Evolutionary conservation across 2,329 filamentous ascomycete genomes (phyloP).

Genomic region (Arthrobotrys pseudoclavata): DNA sequence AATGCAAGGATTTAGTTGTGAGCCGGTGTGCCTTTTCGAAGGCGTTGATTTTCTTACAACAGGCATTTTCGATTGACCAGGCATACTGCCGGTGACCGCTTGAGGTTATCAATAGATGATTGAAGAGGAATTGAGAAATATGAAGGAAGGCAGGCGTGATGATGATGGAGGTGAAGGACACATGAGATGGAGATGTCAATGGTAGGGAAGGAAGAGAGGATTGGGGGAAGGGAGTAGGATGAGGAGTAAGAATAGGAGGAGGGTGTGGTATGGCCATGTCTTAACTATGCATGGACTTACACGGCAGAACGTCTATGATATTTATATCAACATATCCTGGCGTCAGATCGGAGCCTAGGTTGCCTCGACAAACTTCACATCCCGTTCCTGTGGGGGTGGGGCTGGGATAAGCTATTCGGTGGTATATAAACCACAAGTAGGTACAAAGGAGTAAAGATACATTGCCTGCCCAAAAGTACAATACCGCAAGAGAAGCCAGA

Average conservation of each 20-base stretch:
- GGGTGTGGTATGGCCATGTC: neutral
- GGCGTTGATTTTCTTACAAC: neutral
- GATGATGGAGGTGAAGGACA: too few relatives aligned
- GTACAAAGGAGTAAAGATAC: constrained; percentile 19
- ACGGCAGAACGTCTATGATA: neutral
- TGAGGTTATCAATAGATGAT: neutral
- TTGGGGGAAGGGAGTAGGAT: neutral
- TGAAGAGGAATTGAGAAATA: neutral
- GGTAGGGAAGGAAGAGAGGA: neutral
- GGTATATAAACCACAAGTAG: neutral
- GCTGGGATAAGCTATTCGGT: neutral
- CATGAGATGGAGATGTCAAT: neutral
- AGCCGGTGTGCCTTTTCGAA: neutral
- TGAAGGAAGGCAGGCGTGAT: neutral
- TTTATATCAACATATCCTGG: constrained; percentile 4
- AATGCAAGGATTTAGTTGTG: neutral
- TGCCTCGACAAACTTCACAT: neutral
- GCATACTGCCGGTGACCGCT: neutral
- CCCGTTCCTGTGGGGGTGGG: neutral
- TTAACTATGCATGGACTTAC: constrained; percentile 3
- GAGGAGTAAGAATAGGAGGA: neutral
- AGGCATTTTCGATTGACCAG: neutral
- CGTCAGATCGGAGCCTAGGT: neutral
- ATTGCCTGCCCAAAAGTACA: constrained; percentile 31
- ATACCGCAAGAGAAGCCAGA: constrained; percentile 15